phyloP scores from a whole-genome alignment of 23 red algal species.

The Cyanidioschyzon merolae region DNA sequence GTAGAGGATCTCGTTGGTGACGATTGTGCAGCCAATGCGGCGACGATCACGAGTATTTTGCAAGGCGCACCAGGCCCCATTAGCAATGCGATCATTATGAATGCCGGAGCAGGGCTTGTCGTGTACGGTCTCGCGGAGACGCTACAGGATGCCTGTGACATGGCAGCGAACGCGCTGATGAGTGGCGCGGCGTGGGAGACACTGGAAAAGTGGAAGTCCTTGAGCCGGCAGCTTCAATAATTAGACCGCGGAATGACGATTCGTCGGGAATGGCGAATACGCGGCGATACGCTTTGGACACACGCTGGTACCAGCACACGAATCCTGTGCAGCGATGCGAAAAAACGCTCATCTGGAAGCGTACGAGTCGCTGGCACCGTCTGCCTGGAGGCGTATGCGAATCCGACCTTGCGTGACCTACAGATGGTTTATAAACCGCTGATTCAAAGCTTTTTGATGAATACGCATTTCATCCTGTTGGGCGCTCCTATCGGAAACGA shows the following conservation, averaged over 20 bases:
- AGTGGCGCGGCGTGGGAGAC: conserved; percentile 31
- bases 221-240: not conserved
- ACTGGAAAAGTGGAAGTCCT: conserved; percentile 41
- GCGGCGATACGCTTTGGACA: too few relatives aligned
- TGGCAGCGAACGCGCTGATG: conserved; percentile 28
- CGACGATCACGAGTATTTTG: conserved; percentile 35
- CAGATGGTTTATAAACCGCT: too few relatives aligned
- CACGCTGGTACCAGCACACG: too few relatives aligned
- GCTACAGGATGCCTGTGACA: conserved; percentile 31
- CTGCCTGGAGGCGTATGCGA: too few relatives aligned
- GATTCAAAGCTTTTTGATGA: too few relatives aligned
- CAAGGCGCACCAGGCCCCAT: conserved; percentile 49
- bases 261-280: too few relatives aligned
- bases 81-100: conserved; percentile 66
- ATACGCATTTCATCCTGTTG: too few relatives aligned
- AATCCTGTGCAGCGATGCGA: too few relatives aligned
- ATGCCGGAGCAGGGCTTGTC: conserved; percentile 68
- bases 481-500: too few relatives aligned
- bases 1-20: conserved; percentile 58
- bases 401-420: too few relatives aligned
- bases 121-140: conserved; percentile 59
- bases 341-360: too few relatives aligned
- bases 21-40: conserved; percentile 55
- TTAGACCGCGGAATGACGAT: not conserved
- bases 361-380: too few relatives aligned